Conservation (phyloP, 441 rosid species). For the Pelargonium fulgidum region DNA sequence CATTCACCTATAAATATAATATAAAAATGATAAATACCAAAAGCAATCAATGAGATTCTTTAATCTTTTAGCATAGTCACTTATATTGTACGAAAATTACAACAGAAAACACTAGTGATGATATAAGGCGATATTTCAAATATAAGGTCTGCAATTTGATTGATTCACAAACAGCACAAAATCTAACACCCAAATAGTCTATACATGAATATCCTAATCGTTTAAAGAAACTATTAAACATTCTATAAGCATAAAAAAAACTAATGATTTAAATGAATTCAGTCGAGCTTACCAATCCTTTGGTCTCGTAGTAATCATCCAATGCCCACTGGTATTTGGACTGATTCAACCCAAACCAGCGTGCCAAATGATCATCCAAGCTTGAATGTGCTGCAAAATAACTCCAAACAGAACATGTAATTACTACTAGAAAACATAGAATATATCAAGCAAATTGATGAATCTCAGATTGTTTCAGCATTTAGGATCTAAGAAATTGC, state of each 20-base stretch:
- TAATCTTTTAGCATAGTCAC: no score
- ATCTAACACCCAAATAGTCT: no score
- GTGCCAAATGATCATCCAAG: constrained; percentile 88
- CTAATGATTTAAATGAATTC: neutral
- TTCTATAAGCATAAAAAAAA: neutral
- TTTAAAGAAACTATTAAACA: neutral
- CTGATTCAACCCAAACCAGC: constrained; percentile 95
- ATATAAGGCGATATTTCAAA: no score
- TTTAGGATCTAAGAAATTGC: neutral
- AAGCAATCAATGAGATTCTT: neutral
- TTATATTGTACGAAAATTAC: no score
- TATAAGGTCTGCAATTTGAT: no score
- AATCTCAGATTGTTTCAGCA: neutral
- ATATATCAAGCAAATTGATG: neutral
- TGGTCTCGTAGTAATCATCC: constrained; percentile 65
- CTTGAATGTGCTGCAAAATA: constrained; percentile 71
- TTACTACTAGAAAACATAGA: neutral
- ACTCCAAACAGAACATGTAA: neutral
- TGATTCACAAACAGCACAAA: no score
- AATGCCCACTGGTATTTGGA: constrained; percentile 86
- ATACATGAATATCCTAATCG: no score
- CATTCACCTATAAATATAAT: neutral
- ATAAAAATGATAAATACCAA: neutral
- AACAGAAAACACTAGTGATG: no score
- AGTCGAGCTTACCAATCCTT: constrained; percentile 49